Conservation (phyloP, 129 eudicot genomes). For the Centaurea solstitialis region DNA sequence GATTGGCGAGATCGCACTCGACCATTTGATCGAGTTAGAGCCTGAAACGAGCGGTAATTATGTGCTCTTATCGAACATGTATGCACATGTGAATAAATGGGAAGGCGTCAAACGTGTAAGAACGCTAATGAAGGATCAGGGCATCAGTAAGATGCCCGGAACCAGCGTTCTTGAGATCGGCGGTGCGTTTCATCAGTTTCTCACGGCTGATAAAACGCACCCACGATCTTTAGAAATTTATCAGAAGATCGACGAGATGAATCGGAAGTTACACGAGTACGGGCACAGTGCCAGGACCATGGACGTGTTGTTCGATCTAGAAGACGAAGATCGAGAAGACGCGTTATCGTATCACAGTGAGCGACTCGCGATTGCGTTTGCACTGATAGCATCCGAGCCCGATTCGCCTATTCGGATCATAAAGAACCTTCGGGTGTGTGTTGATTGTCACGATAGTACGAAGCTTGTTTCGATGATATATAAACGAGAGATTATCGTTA, state of each 20-base stretch:
- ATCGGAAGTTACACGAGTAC: constrained; percentile 37
- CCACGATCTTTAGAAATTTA: constrained; percentile 41
- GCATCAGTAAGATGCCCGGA: constrained; percentile 54
- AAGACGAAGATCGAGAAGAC: constrained; percentile 42
- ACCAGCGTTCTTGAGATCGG: constrained; percentile 54
- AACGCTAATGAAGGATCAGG: constrained; percentile 53
- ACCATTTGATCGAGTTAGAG: constrained; percentile 55
- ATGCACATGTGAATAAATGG: constrained; percentile 53
- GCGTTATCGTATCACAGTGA: constrained; percentile 36
- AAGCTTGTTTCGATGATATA: constrained; percentile 42
- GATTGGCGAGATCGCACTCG: constrained; percentile 57
- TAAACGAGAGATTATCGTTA: constrained; percentile 53
- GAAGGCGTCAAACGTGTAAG: constrained; percentile 61
- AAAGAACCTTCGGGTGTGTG: constrained; percentile 40
- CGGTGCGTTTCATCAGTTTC: constrained; percentile 60
- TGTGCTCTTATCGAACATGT: constrained; percentile 68
- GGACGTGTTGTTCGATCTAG: constrained; percentile 36
- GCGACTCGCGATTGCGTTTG: constrained; percentile 32
- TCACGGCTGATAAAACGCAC: constrained; percentile 55
- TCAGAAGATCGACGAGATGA: constrained; percentile 56
- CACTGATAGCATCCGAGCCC: constrained; percentile 11
- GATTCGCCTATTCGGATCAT: constrained; percentile 29
- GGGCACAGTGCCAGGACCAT: constrained; percentile 21
- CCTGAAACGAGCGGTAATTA: constrained; percentile 67
- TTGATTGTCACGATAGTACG: constrained; percentile 33